Base-by-base conservation (phyloP, 2,329 filamentous ascomycete genomes). In the Lasiodiplodia sp. region DNA sequence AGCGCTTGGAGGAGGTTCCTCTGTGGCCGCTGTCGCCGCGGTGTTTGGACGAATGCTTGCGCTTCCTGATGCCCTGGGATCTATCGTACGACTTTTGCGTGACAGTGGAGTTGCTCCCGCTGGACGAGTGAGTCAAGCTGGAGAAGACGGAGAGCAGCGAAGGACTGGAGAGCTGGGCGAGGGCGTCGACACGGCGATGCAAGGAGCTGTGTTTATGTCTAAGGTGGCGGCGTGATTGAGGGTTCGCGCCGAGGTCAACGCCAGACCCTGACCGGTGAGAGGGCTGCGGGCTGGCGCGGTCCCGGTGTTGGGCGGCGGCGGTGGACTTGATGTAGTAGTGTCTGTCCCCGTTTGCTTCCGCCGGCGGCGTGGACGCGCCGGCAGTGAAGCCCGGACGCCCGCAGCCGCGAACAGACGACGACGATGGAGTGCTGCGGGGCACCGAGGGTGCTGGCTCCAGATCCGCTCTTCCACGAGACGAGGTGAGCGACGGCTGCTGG, bases 41-140 rank as follows among this genome's bases (percentile, higher is more conserved):
- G 37, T 68, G 25, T 70, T 70, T 25, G 70, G 64, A 18, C 70
- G 67, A 62, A 23, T 69, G 69, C 21, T 72, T 70, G 67, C 72
- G 72, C 44, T 76, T 75, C 18, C 69, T 69, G 28, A 71, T 68
- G 53, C 71, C 71, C 44, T 64, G 60, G 23, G 69, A 73, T 56
- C 73, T 74, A 34, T 69, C 67, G 70, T 82, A 82, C 4, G 80
- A 81, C 52, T 75, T 75, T 70, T 82, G 81, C 12, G 81, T 84
- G 14, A 83, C 77, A 3, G 83, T 84, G 1, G 81, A 82, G 67
- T 78, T 81, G 72, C 82, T 84, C n/a, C 78, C 81, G 71, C 79
- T 82, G 1, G 82, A 83, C 11, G 75, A 74, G 63, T 79, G 78
- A 3, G 82, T 83, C 55, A 81, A 70, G 63, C 75, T 78, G 28